Conservation (phyloP, 2,329 filamentous ascomycete species). For the Penicillium capsulatum region DNA sequence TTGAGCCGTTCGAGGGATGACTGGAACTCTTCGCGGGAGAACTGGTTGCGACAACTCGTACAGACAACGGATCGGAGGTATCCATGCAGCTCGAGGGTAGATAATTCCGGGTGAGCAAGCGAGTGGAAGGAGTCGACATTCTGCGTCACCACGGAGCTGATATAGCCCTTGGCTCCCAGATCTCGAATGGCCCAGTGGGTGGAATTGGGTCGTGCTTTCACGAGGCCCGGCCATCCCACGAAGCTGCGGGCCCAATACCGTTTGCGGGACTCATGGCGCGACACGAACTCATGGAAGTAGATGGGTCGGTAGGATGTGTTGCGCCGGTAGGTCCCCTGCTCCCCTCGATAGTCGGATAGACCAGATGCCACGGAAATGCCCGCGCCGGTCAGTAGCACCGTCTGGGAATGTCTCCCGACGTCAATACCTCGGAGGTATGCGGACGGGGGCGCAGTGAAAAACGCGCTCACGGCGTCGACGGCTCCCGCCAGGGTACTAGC, state of each 20-base stretch:
- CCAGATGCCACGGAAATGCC: slow-evolving; percentile 92
- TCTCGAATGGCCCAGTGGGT: slow-evolving; percentile 73
- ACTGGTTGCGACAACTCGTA: slow-evolving; percentile 68
- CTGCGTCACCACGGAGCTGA: slow-evolving; percentile 80
- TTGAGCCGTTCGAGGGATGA: slow-evolving; percentile 71
- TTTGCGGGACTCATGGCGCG: slow-evolving; percentile 77
- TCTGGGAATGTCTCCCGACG: slow-evolving; percentile 50
- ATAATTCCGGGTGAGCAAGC: slow-evolving; percentile 66
- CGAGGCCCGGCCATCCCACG: slow-evolving; percentile 80
- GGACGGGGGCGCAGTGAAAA: slow-evolving; percentile 63
- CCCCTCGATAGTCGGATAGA: slow-evolving; percentile 85
- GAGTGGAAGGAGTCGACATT: slow-evolving; percentile 96
- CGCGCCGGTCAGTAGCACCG: slow-evolving; percentile 71
- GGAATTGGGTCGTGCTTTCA: slow-evolving; percentile 72
- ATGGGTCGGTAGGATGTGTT: slow-evolving; percentile 89
- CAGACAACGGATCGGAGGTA: slow-evolving; percentile 80
- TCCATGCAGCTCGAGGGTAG: slow-evolving; percentile 84
- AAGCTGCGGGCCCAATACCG: slow-evolving; percentile 96
- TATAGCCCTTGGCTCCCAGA: slow-evolving; percentile 66
- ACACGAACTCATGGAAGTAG: slow-evolving; percentile 85
- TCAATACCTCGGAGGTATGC: slow-evolving; percentile 44
- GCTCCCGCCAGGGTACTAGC: slow-evolving; percentile 69
- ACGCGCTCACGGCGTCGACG: slow-evolving; percentile 69
- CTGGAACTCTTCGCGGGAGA: slow-evolving; percentile 72
- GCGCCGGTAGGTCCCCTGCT: slow-evolving; percentile 84